These are phyloP conservation scores for Flaveria brownii DNA, from an alignment of 129 eudicot species.

Conservation along the genomic window DNA sequence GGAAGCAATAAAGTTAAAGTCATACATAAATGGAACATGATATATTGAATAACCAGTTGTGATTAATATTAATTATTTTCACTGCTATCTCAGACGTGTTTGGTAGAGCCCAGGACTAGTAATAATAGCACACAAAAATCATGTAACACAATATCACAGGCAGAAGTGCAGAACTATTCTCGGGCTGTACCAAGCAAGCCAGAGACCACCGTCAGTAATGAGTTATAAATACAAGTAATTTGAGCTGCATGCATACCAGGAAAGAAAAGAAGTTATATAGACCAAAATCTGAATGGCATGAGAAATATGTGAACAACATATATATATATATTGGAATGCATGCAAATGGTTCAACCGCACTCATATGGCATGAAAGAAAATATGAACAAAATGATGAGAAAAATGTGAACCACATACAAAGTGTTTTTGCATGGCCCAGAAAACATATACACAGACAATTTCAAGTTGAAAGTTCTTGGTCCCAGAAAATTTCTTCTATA, in stretches of 20 bases:
- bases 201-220: slow-evolving; percentile 44
- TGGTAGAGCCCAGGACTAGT: slow-evolving; percentile 21
- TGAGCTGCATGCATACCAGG: slow-evolving; percentile 13
- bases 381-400: slow-evolving; percentile 1
- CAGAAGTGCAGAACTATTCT: slow-evolving; percentile 42
- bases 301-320: slow-evolving; percentile 23
- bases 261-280: slow-evolving; percentile 6
- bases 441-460: slow-evolving; percentile 10
- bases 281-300: slow-evolving; percentile 14
- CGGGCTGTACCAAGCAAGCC: slow-evolving; percentile 92
- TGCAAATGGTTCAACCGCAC: background rate
- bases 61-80: background rate
- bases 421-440: slow-evolving; percentile 1
- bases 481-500: background rate
- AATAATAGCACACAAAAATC: background rate
- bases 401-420: slow-evolving; percentile 18
- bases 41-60: background rate
- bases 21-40: background rate
- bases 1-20: background rate
- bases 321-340: background rate
- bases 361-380: slow-evolving; percentile 13
- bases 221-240: background rate
- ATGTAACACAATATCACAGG: slow-evolving; percentile 23
- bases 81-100: slow-evolving; percentile 28
- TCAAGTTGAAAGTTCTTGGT: slow-evolving; percentile 4